Base-by-base conservation (phyloP, 805 yeast species). In the Metschnikowia borealis region DNA sequence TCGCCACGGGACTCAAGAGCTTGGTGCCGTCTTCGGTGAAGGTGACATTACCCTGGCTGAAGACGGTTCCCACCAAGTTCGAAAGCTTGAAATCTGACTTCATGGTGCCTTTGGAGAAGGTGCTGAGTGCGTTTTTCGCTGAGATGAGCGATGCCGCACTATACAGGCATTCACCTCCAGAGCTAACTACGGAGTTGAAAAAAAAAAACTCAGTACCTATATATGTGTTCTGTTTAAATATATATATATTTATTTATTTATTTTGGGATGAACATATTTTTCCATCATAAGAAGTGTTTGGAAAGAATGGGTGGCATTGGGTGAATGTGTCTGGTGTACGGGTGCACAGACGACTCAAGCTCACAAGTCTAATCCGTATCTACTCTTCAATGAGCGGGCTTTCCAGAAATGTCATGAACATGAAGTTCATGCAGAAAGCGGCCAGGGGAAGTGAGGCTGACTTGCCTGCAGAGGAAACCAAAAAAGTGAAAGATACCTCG, bases 1-100 rank as follows among this genome's bases (percentile, higher is more conserved):
- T 94, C 13, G 99, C 99, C 3, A 94, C 98, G 0, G 99, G 98
- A 52, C 94, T 84, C 42, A 94, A 69, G 33, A 94, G 74, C 49
- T 81, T 79, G 10, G 86, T 82, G 2, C 99, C 99, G 63, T 91
- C 97, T 1, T 84, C 81, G 0, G 96, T 84, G 71, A 85, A 94
- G 5, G 85, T 75, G 26, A 94, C 70, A 65, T 92, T 90, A n/a
- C 98, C 99, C 63, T 86, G 88, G 45, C 95, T 77, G 64, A 94
- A 94, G 3, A 94, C 98, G 0, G 98, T 91, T 29, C 99, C 99
- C 59, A 94, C 73, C 32, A 94, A 75, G 69, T 92, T 94, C 33
- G 95, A 83, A 60, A 94, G 86, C 78, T 85, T 73, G 61, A 85
- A 89, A 70, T 89, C 95, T n/a, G 96, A 84, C 72, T 84, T 88